phyloP scores from a whole-genome alignment of 768 basidiomycete genomes.

The Neoboletus brunneissimus region DNA sequence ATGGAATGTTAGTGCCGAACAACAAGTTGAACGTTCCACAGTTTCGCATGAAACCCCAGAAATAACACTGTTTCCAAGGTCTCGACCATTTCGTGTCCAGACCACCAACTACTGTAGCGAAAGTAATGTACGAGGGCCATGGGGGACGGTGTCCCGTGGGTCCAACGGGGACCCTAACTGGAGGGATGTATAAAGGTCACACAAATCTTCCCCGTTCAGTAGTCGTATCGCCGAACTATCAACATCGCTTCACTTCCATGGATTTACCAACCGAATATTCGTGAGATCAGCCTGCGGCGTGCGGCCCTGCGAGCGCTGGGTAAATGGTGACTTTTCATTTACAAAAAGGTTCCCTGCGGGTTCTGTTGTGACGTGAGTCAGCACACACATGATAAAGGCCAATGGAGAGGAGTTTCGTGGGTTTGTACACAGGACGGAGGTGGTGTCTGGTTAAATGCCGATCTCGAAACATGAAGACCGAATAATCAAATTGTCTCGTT shows the following conservation, averaged over 20 bases:
- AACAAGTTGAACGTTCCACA: constrained; percentile 5
- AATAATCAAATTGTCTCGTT: background rate
- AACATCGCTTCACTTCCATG: constrained; percentile 11
- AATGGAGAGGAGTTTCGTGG: no score
- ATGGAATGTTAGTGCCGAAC: constrained; percentile 6
- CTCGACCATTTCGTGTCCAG: background rate
- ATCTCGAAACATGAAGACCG: background rate
- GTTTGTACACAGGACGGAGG: background rate
- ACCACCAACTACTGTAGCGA: background rate
- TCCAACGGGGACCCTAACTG: background rate
- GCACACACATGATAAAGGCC: background rate
- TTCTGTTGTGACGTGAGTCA: background rate
- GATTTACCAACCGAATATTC: constrained; percentile 19
- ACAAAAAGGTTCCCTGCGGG: background rate
- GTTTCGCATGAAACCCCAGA: constrained; percentile 8
- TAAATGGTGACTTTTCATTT: background rate
- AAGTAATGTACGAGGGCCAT: constrained; percentile 1
- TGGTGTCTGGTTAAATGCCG: background rate
- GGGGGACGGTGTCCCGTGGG: constrained; percentile 5
- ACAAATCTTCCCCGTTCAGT: constrained; percentile 5
- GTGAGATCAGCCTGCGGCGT: constrained; percentile 17
- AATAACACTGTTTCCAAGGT: background rate
- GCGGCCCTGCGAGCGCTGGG: constrained; percentile 1
- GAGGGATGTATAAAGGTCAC: background rate
- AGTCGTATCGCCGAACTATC: constrained; percentile 22